Base-by-base conservation (phyloP, 2,329 filamentous ascomycete genomes). In the Oidium heveae region DNA sequence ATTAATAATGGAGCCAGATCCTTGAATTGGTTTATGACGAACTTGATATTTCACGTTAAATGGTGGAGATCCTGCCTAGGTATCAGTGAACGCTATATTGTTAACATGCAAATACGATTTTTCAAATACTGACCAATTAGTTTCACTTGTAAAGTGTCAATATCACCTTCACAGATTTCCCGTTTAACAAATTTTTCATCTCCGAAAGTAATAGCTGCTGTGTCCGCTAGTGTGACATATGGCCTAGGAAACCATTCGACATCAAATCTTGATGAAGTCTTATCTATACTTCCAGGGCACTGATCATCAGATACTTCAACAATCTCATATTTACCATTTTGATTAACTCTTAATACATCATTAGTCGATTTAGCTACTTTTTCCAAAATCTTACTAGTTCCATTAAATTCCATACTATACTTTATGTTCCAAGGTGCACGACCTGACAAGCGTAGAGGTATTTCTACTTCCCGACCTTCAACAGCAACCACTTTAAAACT, bases 121-220 rank as follows among this genome's bases (percentile, higher is more conserved):
- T n/a, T 39, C 4, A 49, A 13, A 20, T 44, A 64, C 73, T 68
- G 75, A 77, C 86, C 89, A 65, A 76, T 76, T 58, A 98, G 74
- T 46, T 75, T 74, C 54, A 98, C 71, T 63, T 95, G 87, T 55
- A 95, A 80, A 3, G 80, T 79, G 66, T 95, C 89, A 63, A 94
- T 84, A 58, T 96, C 89, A 33, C 89, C 89, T 69, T 98, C 88
- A 64, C 91, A 98, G 33, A 98, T 82, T 57, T 88, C 81, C 44
- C 80, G 75, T 67, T 93, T 93, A 60, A 80, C 65, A 64, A 81
- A 84, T 36, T 73, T 72, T 32, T 72, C 70, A 9, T 70, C 71
- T 16, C 72, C 70, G 37, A 73, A 67, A 12, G 70, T 70, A 50
- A 85, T 72, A 50, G 79, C 75, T 4, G 78, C 72, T n/a, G 76